Conservation (phyloP, 2,329 filamentous ascomycete genomes). For the Madurella mycetomatis region DNA sequence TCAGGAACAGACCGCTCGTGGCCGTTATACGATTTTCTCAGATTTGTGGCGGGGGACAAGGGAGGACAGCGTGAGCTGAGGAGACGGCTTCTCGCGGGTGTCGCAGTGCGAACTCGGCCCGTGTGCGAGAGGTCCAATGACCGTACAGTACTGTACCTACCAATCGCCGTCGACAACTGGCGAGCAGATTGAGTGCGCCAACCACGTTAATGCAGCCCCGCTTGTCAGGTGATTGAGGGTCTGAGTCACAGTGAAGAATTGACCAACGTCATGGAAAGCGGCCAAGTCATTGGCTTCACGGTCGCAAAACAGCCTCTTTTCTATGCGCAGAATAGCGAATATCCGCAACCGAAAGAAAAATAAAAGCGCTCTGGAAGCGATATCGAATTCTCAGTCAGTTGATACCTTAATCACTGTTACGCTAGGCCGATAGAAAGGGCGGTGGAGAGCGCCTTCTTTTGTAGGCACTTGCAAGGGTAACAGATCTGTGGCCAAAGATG, state of each 20-base stretch:
- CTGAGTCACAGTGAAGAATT: slow-evolving; percentile 23
- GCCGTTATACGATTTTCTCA: too few relatives aligned
- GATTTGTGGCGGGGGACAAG: background rate
- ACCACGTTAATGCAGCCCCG: slow-evolving; percentile 8
- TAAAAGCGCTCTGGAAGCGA: background rate
- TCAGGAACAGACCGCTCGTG: too few relatives aligned
- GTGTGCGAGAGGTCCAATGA: slow-evolving; percentile 6
- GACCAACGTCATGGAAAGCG: slow-evolving; percentile 21
- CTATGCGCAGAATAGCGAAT: slow-evolving; percentile 1
- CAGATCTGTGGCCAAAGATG: slow-evolving; percentile 28
- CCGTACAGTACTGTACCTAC: slow-evolving; percentile 9
- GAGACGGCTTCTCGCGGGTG: background rate
- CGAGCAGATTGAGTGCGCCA: background rate
- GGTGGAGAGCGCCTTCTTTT: slow-evolving; percentile 18
- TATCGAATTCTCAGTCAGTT: background rate
- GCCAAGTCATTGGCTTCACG: slow-evolving; percentile 2
- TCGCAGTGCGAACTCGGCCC: background rate
- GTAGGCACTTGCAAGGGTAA: slow-evolving; percentile 5
- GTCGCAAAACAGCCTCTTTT: slow-evolving; percentile 1
- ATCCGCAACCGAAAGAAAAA: slow-evolving; percentile 4
- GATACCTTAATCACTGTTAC: background rate
- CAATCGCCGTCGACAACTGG: slow-evolving; percentile 7
- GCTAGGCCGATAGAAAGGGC: slow-evolving; percentile 7
- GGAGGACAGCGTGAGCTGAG: background rate
- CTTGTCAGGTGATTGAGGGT: slow-evolving; percentile 24